Percentiles rank a stretch among this genome's conserved stretches.
phyloP scores from a whole-genome alignment of 2,329 filamentous ascomycete genomes.

The Botrytis aclada region DNA sequence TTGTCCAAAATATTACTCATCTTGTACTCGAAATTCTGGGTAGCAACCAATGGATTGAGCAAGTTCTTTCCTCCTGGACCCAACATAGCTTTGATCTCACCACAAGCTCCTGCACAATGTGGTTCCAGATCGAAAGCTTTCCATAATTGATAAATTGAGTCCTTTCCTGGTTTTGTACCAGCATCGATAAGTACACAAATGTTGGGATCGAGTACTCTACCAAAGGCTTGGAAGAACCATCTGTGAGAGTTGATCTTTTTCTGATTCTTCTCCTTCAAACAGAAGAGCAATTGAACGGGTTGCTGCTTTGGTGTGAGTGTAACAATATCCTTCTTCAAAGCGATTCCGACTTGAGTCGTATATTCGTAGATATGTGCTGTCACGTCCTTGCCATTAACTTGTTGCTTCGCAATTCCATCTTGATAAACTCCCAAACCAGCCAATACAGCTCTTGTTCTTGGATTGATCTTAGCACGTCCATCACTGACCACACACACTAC shows the following conservation, averaged over 20 bases:
- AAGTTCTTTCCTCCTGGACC: conserved; percentile 79
- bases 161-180: conserved; percentile 84
- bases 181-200: conserved; percentile 97
- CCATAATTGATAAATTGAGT: conserved; percentile 93
- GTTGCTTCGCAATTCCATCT: conserved; percentile 96
- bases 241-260: conserved; percentile 98
- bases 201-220: conserved; percentile 86
- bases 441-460: conserved; percentile 86
- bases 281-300: conserved; percentile 99
- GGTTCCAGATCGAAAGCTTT: conserved; percentile 98
- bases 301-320: conserved; percentile 98
- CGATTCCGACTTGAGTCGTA: conserved; percentile 98
- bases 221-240: conserved; percentile 99
- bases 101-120: conserved; percentile 92
- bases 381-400: conserved; percentile 93
- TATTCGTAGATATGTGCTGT: conserved; percentile 98
- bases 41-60: conserved; percentile 90
- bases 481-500: conserved; percentile 96
- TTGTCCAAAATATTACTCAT: conserved; percentile 99
- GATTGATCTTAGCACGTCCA: conserved; percentile 89
- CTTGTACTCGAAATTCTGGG: conserved; percentile 99
- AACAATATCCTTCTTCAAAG: conserved; percentile 90
- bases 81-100: conserved; percentile 97
- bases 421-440: conserved; percentile 98
- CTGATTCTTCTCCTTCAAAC: conserved; percentile 94